phyloP scores from a whole-genome alignment of 2,329 filamentous ascomycete species.

The Colletotrichum gigasporum region DNA sequence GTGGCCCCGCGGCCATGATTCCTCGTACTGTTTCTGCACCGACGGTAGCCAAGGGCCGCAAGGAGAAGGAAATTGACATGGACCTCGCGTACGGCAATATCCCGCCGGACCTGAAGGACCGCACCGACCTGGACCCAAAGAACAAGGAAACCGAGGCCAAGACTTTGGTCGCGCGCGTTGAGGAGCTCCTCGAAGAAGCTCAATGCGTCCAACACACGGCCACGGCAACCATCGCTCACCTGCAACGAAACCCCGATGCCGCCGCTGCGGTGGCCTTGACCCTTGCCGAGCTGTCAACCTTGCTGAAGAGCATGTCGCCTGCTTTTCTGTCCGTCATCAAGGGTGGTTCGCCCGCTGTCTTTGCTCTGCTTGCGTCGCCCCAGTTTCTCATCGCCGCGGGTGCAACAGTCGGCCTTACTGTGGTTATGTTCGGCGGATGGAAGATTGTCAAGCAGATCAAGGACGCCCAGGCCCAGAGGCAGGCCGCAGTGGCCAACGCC shows the following conservation, averaged over 20 bases:
- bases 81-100: slow-evolving; percentile 89
- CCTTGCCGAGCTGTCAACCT: slow-evolving; percentile 86
- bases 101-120: slow-evolving; percentile 70
- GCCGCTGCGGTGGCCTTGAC: slow-evolving; percentile 94
- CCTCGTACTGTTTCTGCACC: slow-evolving; percentile 53
- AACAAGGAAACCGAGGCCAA: slow-evolving; percentile 62
- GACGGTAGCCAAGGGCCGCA: slow-evolving; percentile 40
- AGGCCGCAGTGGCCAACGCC: slow-evolving; percentile 33
- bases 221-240: slow-evolving; percentile 82
- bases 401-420: slow-evolving; percentile 89
- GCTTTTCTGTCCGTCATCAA: slow-evolving; percentile 81
- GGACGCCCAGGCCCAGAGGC: slow-evolving; percentile 47
- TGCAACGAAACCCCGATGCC: slow-evolving; percentile 76
- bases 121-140: slow-evolving; percentile 56
- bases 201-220: slow-evolving; percentile 90
- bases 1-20: slow-evolving; percentile 39
- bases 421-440: slow-evolving; percentile 95
- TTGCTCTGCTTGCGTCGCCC: slow-evolving; percentile 85
- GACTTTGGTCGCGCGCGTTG: slow-evolving; percentile 76
- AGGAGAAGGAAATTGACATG: slow-evolving; percentile 78
- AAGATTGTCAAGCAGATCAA: slow-evolving; percentile 93
- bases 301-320: slow-evolving; percentile 86
- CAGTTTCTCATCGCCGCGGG: slow-evolving; percentile 95
- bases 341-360: slow-evolving; percentile 83
- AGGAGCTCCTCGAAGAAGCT: slow-evolving; percentile 83